A percentile compares a stretch with the other conserved stretches of the same genome.
Conservation (phyloP, 768 basidiomycete species). For the Dioszegia aurantiaca region DNA sequence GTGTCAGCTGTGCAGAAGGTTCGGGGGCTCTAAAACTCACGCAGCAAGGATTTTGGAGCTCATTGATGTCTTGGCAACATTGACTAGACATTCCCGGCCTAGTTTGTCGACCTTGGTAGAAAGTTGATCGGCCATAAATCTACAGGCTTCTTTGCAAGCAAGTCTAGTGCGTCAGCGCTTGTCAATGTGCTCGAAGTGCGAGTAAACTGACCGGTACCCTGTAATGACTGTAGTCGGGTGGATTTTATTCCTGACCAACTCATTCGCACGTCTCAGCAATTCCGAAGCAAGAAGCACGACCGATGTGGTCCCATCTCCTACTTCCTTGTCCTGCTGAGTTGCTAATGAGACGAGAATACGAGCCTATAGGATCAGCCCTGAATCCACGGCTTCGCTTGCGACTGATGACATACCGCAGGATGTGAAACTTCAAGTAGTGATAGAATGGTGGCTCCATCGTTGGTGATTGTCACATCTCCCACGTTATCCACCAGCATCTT, state of each 20-base stretch:
- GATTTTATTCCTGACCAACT: constrained; percentile 95
- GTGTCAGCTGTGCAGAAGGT: constrained; percentile 3
- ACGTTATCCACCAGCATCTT: constrained; percentile 92
- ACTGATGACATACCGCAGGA: constrained; percentile 66
- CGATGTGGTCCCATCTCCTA: constrained; percentile 97
- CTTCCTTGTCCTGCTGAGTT: constrained; percentile 98
- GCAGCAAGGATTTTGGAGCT: constrained; percentile 96
- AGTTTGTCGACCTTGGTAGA: constrained; percentile 89
- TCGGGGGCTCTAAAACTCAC: constrained; percentile 58
- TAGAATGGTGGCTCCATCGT: constrained; percentile 98
- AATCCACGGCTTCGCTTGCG: neutral
- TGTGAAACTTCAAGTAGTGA: constrained; percentile 90
- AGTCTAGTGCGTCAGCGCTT: constrained; percentile 54
- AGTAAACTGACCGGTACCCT: constrained; percentile 66
- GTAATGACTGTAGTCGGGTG: constrained; percentile 99
- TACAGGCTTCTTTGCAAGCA: constrained; percentile 94
- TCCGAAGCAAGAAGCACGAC: constrained; percentile 99
- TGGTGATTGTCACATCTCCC: constrained; percentile 98
- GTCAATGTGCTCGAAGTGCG: neutral
- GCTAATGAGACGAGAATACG: constrained; percentile 97
- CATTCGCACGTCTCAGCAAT: constrained; percentile 89
- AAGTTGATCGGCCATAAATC: constrained; percentile 95
- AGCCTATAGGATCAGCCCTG: constrained; percentile 31
- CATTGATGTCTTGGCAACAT: constrained; percentile 98
- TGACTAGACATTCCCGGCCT: constrained; percentile 88